Percentiles rank a stretch among this genome's conserved stretches.
phyloP scores from a whole-genome alignment of 2,329 filamentous ascomycete species.

The Paraphoma chrysanthemicola region DNA sequence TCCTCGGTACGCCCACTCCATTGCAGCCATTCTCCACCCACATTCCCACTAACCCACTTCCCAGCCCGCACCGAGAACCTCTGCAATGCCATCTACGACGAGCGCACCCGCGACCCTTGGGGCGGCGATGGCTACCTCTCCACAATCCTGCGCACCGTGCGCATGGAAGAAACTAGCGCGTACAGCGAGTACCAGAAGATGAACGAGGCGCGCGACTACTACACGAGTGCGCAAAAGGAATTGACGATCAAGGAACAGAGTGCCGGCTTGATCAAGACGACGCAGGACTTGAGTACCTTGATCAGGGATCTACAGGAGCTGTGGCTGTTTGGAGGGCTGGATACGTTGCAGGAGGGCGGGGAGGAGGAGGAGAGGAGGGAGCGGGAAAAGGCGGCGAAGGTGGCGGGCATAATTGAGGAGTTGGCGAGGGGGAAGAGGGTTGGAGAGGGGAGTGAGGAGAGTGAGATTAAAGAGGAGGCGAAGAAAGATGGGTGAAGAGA shows the following conservation, averaged over 20 bases:
- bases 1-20: slow-evolving; percentile 38
- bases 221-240: slow-evolving; percentile 63
- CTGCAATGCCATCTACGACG: slow-evolving; percentile 54
- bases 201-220: slow-evolving; percentile 55
- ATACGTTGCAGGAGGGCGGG: slow-evolving; percentile 54
- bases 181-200: slow-evolving; percentile 14
- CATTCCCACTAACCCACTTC: neutral
- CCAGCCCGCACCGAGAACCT: slow-evolving; percentile 50
- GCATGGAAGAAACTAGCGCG: slow-evolving; percentile 51
- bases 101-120: slow-evolving; percentile 43
- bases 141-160: slow-evolving; percentile 61
- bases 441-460: slow-evolving; percentile 3
- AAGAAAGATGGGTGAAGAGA: neutral
- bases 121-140: slow-evolving; percentile 53
- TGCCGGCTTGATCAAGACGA: slow-evolving; percentile 64
- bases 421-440: slow-evolving; percentile 24
- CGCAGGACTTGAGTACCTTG: slow-evolving; percentile 67
- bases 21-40: neutral
- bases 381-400: slow-evolving; percentile 20
- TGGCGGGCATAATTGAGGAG: slow-evolving; percentile 31
- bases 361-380: slow-evolving; percentile 33
- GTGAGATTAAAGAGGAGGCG: neutral
- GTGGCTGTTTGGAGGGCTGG: slow-evolving; percentile 71
- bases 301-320: slow-evolving; percentile 70
- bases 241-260: slow-evolving; percentile 67